Conservation (phyloP, 306 rosid genomes). For the Dicorynia guianensis region DNA sequence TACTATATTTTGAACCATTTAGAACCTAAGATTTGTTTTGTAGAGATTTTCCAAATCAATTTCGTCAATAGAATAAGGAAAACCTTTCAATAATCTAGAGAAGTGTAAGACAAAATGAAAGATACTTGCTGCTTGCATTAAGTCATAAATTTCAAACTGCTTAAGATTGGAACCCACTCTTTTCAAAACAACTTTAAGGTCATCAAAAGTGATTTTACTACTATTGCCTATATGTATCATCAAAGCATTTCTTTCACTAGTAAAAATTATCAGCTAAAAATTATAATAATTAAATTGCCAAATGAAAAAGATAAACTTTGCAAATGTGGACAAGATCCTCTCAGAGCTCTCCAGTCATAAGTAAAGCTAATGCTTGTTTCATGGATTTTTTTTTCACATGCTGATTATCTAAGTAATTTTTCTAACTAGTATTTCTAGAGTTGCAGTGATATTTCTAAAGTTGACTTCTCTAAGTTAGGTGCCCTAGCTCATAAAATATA, state of each 20-base stretch:
- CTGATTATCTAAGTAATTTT: slow-evolving; percentile 19
- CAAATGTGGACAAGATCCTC: slow-evolving; percentile 49
- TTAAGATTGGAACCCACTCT: slow-evolving; percentile 94
- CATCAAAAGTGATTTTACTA: slow-evolving; percentile 94
- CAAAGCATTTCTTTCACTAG: no score
- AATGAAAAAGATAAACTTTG: no score
- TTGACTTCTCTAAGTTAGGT: slow-evolving; percentile 49
- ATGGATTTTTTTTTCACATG: slow-evolving; percentile 28
- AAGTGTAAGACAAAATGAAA: background rate
- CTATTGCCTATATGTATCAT: slow-evolving; percentile 94
- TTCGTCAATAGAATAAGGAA: background rate
- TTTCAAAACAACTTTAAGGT: slow-evolving; percentile 92
- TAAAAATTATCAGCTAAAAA: no score
- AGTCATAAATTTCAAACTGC: slow-evolving; percentile 90
- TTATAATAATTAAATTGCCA: no score
- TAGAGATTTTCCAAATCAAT: background rate
- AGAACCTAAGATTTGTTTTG: background rate
- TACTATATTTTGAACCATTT: background rate
- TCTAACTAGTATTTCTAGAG: slow-evolving; percentile 20
- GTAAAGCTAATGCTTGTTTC: slow-evolving; percentile 47
- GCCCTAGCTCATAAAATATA: slow-evolving; percentile 49
- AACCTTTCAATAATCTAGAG: background rate
- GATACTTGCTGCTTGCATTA: slow-evolving; percentile 93
- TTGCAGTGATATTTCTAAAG: slow-evolving; percentile 49
- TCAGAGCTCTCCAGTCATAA: slow-evolving; percentile 47